Evolutionary conservation across 495 filamentous ascomycete genomes (phyloP).

Genomic region (Penicillium bialowiezense): DNA sequence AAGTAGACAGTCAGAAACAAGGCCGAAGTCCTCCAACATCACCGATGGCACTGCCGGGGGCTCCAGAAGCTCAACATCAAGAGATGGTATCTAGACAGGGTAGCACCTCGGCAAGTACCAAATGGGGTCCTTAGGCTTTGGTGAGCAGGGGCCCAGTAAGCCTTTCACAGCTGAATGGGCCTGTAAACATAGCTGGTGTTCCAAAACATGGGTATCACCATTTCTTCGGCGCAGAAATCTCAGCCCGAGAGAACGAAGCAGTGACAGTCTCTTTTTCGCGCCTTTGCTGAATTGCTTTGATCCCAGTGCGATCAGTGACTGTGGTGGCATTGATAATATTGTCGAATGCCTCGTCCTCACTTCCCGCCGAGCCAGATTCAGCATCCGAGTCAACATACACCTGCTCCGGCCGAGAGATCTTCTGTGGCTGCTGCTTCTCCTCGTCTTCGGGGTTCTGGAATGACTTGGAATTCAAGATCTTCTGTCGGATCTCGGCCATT

Average conservation of each 20-base stretch:
- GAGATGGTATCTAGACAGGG: too few relatives aligned
- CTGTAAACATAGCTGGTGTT: neutral
- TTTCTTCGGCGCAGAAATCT: conserved; percentile 58
- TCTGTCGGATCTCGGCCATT: conserved; percentile 85
- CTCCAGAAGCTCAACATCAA: too few relatives aligned
- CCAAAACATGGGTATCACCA: conserved; percentile 34
- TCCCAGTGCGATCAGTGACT: conserved; percentile 77
- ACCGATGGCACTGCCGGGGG: too few relatives aligned
- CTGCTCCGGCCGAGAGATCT: conserved; percentile 48
- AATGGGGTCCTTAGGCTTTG: neutral
- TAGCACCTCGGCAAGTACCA: too few relatives aligned
- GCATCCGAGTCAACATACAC: conserved; percentile 63
- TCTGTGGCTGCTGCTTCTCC: conserved; percentile 54
- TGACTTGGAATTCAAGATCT: conserved; percentile 79
- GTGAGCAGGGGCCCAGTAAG: neutral
- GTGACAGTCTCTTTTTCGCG: conserved; percentile 45
- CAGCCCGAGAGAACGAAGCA: conserved; percentile 61
- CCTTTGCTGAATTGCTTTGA: conserved; percentile 55
- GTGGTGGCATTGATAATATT: conserved; percentile 88
- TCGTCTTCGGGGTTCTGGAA: conserved; percentile 64
- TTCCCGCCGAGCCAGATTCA: conserved; percentile 70
- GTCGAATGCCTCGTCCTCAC: conserved; percentile 73
- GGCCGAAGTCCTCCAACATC: too few relatives aligned
- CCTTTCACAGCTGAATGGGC: neutral
- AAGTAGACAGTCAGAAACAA: too few relatives aligned